Conservation (phyloP, 2,329 filamentous ascomycete genomes). For the Epichloe hybrida region DNA sequence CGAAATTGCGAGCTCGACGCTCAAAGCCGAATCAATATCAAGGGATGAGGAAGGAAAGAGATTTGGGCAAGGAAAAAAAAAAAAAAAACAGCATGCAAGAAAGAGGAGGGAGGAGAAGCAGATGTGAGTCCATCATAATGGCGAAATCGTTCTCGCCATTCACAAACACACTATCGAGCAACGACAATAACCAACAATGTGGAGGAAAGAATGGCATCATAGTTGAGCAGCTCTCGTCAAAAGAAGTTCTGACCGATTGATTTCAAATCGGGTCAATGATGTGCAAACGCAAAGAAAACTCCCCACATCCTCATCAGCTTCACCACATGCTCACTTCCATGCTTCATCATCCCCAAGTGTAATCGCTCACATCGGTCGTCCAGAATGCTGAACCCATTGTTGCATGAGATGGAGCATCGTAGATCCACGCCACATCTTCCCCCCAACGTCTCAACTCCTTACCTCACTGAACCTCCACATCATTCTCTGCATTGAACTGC, state of each 20-base stretch:
- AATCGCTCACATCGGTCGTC: neutral
- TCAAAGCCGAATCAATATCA: neutral
- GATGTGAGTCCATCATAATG: neutral
- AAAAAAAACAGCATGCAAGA: neutral
- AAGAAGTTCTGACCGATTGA: too few relatives aligned
- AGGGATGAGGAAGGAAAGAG: neutral
- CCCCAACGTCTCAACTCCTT: neutral
- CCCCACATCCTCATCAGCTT: neutral
- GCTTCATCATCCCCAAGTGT: fast-evolving
- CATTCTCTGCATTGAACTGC: constrained; percentile 9
- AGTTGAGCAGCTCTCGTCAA: neutral
- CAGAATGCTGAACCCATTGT: neutral
- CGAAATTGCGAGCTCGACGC: neutral
- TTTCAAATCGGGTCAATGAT: neutral
- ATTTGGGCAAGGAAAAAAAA: neutral
- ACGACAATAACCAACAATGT: neutral
- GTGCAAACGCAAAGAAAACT: neutral
- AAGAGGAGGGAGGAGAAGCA: neutral
- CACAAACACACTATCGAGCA: neutral
- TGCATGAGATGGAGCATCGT: neutral
- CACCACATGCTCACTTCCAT: neutral
- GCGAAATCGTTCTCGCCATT: neutral
- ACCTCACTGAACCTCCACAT: constrained; percentile 11
- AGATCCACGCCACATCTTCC: neutral
- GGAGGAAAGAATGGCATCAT: neutral